Base-by-base conservation (phyloP, 768 basidiomycete genomes). In the Phanerochaete carnosa region DNA sequence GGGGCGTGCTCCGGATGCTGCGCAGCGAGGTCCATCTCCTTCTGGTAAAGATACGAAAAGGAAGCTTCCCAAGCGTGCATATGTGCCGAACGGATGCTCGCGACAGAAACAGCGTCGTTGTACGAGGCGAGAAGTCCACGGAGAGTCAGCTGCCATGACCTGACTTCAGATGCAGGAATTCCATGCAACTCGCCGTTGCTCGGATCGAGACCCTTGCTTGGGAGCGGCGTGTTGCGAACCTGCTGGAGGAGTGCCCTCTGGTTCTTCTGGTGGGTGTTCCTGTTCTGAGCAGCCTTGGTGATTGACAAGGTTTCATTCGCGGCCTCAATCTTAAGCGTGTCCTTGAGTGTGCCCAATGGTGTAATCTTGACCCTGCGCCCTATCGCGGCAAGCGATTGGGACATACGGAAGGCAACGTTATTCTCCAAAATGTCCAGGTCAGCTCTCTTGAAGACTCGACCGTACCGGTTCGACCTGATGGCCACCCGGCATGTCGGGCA, bases 401-500 rank as follows among this genome's bases (percentile, higher is more conserved):
- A 80, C 81, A 86, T 83, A 23, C 73, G 73, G 37, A 74, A 75
- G 0, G 82, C 81, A 22, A 88, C 77, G 61, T 89, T 88, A 58
- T 78, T 77, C 66, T 89, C 89, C 57, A 88, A 65, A 7, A 89
- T 82, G 62, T 88, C 87, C 49, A 90, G 72, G 51, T 82, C 76
- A 0, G 87, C 85, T 7, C 83, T 79, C 67, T 89, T 90, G 68
- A 76, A 78, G 35, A 83, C 72, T 3, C 87, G 80, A 9, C 86
- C 82, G 63, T 90, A 89, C 3, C 87, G 81, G 3, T 77, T 79
- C 1, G 82, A 74, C 0, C 79, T 83, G 60, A 90, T 83, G 1
- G 80, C 76, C 5, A 73, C 64, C 32, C 86, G 82, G 67, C 88
- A 90, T 4, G 79, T 81, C 0, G 88, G 88, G 62, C 89, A 90